Evolutionary conservation across 306 rosid species (phyloP).

Genomic region (Hylodesmum podocarpum): DNA sequence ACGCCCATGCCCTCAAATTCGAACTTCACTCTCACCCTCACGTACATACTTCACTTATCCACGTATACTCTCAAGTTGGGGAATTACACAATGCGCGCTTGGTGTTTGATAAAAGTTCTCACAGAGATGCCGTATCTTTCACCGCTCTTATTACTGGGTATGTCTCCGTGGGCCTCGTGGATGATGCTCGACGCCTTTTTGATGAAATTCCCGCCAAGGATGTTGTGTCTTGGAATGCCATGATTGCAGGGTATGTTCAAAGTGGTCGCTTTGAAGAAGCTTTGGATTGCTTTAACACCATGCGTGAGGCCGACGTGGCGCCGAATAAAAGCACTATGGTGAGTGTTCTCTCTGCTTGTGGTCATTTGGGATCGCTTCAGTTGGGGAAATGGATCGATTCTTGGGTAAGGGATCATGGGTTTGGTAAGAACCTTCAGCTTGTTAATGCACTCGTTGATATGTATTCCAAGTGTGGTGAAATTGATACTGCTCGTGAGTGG

Average conservation of each 20-base stretch:
- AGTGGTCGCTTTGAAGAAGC: constrained; percentile 57
- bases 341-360: constrained; percentile 68
- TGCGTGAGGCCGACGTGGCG: constrained; percentile 44
- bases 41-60: constrained; percentile 63
- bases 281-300: constrained; percentile 50
- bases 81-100: constrained; percentile 50
- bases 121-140: constrained; percentile 64
- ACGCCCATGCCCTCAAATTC: constrained; percentile 59
- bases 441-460: constrained; percentile 70
- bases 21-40: constrained; percentile 52
- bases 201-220: constrained; percentile 59
- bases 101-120: constrained; percentile 64
- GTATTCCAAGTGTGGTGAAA: constrained; percentile 76
- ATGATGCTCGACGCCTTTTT: constrained; percentile 61
- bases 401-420: constrained; percentile 57
- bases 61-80: constrained; percentile 58
- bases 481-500: constrained; percentile 54
- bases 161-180: constrained; percentile 50
- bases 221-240: constrained; percentile 87
- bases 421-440: constrained; percentile 53
- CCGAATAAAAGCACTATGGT: constrained; percentile 68
- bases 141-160: constrained; percentile 74
- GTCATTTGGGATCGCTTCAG: constrained; percentile 52
- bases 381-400: constrained; percentile 61
- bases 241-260: constrained; percentile 77